Base-by-base conservation (phyloP, 108 stramenopile species). In the Skeletonema grethae region DNA sequence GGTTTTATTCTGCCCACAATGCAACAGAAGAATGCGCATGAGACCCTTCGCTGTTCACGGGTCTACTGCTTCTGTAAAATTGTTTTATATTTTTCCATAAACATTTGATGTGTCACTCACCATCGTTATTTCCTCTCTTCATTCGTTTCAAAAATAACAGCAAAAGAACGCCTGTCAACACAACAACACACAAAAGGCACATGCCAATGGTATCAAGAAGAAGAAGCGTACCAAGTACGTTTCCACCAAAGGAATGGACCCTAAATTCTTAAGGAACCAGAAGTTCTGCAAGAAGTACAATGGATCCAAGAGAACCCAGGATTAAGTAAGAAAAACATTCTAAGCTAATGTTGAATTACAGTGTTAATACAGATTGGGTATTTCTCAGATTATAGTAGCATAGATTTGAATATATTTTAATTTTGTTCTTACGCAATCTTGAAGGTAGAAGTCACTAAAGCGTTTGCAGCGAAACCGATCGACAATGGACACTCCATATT, bases 111-210 rank as follows among this genome's bases (percentile, higher is more conserved):
- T 53, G 50, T 50, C 50, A 22, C 50, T 53, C 50, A 53, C 50
- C 50, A 8, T 5, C 50, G 18, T 20, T 9, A 22, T 53, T 53
- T 6, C 41, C 63, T 50, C 20, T 31, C 28, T 24, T 18, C 24
- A 25, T 5, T 46, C 16, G 24, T n/a, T 50, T 41, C 69, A 31
- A 24, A 61, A 64, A 61, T 32, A 68, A 88, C 94, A 95, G 94
- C 86, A 86, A 90, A 97, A 97, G 92, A 97, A 97, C 84, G 93
- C 93, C 69, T 93, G 92, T 77, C 92, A 91, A 70, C 94, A 95
- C 85, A 97, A 97, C 89, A 88, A 85, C 65, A 93, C 92, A 50
- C 86, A 85, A 85, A 97, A 97, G 90, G 96, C 93, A 63, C 92
- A 94, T 67, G 86, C 87, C 83, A 94, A 92, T 64, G 96, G 96